Evolutionary conservation across 2,329 filamentous ascomycete genomes (phyloP), one percentile per base, ranked within the genome.

Genomic region (Alternaria ventricosa): DNA sequence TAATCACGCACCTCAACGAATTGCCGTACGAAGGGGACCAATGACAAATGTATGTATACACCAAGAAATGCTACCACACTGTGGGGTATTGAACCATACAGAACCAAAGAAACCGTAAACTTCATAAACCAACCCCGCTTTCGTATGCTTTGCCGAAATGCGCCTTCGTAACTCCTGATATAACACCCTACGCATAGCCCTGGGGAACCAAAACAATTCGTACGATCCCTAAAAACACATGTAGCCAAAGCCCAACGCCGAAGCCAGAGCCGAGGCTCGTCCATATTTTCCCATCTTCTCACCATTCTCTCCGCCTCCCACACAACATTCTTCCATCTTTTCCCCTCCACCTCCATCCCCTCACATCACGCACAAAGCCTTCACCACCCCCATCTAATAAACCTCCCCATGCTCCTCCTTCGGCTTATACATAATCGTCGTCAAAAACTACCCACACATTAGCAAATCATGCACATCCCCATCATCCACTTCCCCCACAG

Each of bases 371-470:
- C 20, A 12, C 3, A 45, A 45, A 22, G 0, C 43, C 41, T 12
- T 2, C 18, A 45, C 18, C 10, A 22, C 43, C 18, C 6, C n/a
- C n/a, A n/a, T 41, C 11, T 30, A 63, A 10, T 63, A 57, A 20
- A 56, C 51, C 25, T 51, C 60, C 3, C 51, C 51, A 45, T 43
- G 43, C n/a, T 83, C 82, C 65, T 79, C 85, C 20, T 94, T 93
- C 18, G 93, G 94, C 84, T 97, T 98, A 83, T 98, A 98, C 84
- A 98, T 91, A 78, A 98, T 97, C 3, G 94, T 97, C 5, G 95
- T 98, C 36, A 98, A 92, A 81, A 98, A 98, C 95, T 97, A 20
- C 3, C 44, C 5, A 15, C 11, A 73, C 23, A 55, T 60, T 10
- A 25, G 36, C 55, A n/a, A n/a, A n/a, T n/a, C n/a, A n/a, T n/a